Evolutionary conservation across 495 filamentous ascomycete genomes (phyloP), one percentile per base, ranked within the genome.

Genomic region (Talaromyces ruber): DNA sequence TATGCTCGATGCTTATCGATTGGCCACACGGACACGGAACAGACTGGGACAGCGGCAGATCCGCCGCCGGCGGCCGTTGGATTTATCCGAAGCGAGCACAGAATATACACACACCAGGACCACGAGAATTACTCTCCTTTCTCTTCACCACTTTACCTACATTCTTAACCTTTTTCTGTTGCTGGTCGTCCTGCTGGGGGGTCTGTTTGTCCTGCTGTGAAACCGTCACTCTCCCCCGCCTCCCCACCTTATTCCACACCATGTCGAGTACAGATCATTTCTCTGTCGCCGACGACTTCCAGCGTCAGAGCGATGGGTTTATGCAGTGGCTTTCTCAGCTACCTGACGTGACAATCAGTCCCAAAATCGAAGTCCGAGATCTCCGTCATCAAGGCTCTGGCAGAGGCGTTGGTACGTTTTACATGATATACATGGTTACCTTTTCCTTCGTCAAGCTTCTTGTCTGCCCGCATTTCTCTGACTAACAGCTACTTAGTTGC

Each of bases 321-420:
- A 62, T 84, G 62, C 63, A 68, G 39, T 89, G 85, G 84, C 74
- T 88, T 30, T 63, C 73, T 55, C 67, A 73, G 24, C 73, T 73
- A 58, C 79, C 74, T 8, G 80, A 81, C 21, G 80, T 85, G 29
- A 72, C 64, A 7, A 70, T 87, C 61, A 86, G 77, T 63, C 69
- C 72, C 8, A 86, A 86, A 60, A 81, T 88, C 60, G 64, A 67
- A 45, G 66, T 88, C 21, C 74, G 73, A 51, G 85, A 88, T 67
- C 64, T 86, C 32, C 73, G 84, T 69, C 69, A 68, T 25, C 68
- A 68, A 28, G 75, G 75, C 63, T 76, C 79, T 64, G 84, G 86
- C 47, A 72, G 86, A 74, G 86, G 85, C 65, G 79, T 88, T 63
- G 78, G 85, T 86, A 79, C 64, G 81, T 78, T 59, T 56, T 43